Conservation (phyloP, 495 filamentous ascomycete species). For the Aspergillus steynii region DNA sequence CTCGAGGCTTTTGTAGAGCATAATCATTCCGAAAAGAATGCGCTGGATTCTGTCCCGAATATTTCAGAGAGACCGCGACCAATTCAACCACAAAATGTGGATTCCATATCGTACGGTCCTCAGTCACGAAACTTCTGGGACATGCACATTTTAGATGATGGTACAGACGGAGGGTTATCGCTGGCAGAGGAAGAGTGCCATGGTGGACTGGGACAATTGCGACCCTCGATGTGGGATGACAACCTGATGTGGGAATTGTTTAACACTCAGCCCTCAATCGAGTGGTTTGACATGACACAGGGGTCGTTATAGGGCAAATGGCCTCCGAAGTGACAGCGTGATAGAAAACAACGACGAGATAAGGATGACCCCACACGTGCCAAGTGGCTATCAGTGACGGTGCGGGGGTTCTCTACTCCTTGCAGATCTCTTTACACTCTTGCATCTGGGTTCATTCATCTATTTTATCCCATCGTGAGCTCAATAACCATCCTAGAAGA, state of each 20-base stretch:
- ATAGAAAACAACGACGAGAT: not conserved
- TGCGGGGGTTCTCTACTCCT: not conserved
- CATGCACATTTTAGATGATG: not conserved
- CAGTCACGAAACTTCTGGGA: not conserved
- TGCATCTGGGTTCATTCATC: not conserved
- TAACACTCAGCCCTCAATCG: constrained; percentile 32
- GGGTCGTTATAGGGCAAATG: not conserved
- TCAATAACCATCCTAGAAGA: not conserved
- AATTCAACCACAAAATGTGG: not conserved
- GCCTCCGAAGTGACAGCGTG: not conserved
- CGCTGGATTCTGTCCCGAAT: not conserved
- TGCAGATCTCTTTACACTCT: too few species aligned
- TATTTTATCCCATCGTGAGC: not conserved
- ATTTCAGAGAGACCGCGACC: not conserved
- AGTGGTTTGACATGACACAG: constrained; percentile 16
- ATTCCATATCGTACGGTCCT: not conserved
- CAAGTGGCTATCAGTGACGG: not conserved
- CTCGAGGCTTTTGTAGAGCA: not conserved
- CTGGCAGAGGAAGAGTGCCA: not conserved
- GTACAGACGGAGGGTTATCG: not conserved
- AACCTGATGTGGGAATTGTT: constrained; percentile 36
- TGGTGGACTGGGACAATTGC: not conserved
- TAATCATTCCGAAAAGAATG: not conserved
- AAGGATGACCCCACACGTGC: not conserved
- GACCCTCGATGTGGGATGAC: constrained; percentile 24